Percentiles rank a stretch among this genome's conserved stretches.
These are phyloP conservation scores for Hypoxylon sp. DNA, from an alignment of 2,329 filamentous ascomycete genomes.

Conservation along the genomic window DNA sequence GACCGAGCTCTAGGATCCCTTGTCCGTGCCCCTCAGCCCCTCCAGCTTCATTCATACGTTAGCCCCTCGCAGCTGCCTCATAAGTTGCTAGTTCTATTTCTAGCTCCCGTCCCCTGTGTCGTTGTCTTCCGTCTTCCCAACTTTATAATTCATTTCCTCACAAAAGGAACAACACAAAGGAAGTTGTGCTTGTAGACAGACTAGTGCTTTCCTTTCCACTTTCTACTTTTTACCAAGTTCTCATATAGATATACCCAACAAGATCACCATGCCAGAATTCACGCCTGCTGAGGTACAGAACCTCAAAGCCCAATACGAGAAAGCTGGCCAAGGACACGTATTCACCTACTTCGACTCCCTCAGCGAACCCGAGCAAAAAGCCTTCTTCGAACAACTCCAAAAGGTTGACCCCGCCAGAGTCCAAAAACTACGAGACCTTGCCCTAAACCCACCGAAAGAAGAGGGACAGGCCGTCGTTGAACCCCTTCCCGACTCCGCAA, in stretches of 20 bases:
- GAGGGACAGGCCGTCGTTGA: slow-evolving; percentile 74
- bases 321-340: slow-evolving; percentile 84
- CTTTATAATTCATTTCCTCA: slow-evolving; percentile 7
- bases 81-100: slow-evolving; percentile 28
- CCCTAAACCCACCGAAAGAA: slow-evolving; percentile 82
- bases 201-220: neutral
- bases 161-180: neutral
- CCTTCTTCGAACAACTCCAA: slow-evolving; percentile 85
- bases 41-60: slow-evolving; percentile 43
- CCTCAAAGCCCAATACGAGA: slow-evolving; percentile 79
- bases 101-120: slow-evolving; percentile 18
- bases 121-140: slow-evolving; percentile 7
- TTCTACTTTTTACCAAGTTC: neutral
- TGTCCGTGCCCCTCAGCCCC: slow-evolving; percentile 34
- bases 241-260: neutral
- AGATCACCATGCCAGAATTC: slow-evolving; percentile 63
- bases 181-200: neutral
- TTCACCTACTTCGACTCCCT: slow-evolving; percentile 91
- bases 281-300: slow-evolving; percentile 75
- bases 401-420: slow-evolving; percentile 87
- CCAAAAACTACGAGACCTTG: slow-evolving; percentile 86
- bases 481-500: slow-evolving; percentile 87
- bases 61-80: slow-evolving; percentile 19
- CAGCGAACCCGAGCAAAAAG: slow-evolving; percentile 77
- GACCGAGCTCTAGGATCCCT: slow-evolving; percentile 27